Evolutionary conservation across 2,329 filamentous ascomycete species (phyloP), one percentile per base, ranked within the genome.

Genomic region (Fusarium goolgardi): DNA sequence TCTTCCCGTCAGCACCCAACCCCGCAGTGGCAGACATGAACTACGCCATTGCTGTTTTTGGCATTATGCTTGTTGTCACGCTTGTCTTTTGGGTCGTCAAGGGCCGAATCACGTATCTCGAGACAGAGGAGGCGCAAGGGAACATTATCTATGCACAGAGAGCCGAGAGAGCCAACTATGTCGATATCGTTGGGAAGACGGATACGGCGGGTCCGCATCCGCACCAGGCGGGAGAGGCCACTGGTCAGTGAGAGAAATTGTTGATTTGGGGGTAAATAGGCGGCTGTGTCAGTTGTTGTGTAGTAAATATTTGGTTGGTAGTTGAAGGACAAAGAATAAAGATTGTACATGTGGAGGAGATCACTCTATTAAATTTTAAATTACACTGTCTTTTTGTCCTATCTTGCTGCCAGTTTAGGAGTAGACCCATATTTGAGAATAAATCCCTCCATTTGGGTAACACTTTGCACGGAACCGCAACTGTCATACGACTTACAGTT

Each of bases 21-120:
- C 84, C 85, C 0, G 64, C 79, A 0, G 72, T 77, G 0, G 75
- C 76, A n/a, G 83, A 86, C 61, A 86, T 86, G 85, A 87, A 87
- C 73, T 87, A 82, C 69, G 85, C 85, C 8, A 86, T 86, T 67
- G 85, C 82, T 1, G 84, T 86, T 1, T 86, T 87, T 67, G 85
- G 83, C 2, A 79, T 86, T 23, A 85, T 86, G 84, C 65, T 86
- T 52, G 76, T 85, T 4, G 77, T 86, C 10, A 78, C 83, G 0
- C 39, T 85, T 2, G 78, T 74, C 0, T 86, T 86, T 62, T 87
- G 84, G 84, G 75, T 85, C 37, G 52, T 84, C 39, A 79, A 81
- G 68, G 85, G 84, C 2, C 78, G 78, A 6, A 70, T 73, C 25
- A 80, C 46, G 74, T 82, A 76, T 67, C 61, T 75, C 41, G 70